Base-by-base conservation (phyloP, 192 early-diverging fungal species). In the Coemansia reversa region DNA sequence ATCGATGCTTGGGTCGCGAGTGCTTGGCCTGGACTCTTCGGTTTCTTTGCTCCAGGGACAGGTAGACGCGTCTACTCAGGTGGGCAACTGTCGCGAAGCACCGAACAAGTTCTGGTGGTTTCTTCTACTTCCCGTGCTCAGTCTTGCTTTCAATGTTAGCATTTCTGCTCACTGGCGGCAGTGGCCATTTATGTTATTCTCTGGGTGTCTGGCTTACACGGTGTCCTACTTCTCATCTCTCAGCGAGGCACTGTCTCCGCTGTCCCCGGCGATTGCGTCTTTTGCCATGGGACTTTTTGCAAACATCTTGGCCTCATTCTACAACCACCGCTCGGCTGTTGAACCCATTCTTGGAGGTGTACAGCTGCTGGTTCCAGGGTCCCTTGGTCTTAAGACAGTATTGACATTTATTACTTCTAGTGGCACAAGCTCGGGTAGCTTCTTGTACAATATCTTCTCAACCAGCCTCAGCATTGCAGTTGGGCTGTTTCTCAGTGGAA, bases 321-420 rank as follows among this genome's bases (percentile, higher is more conserved):
- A 87, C 22, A 83, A 88, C 57, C 71, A 74, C 61, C 77, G 86
- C 27, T 84, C 90, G 7, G 91, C 90, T 7, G 86, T 95, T 70
- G 91, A 88, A 30, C 90, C 91, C 12, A 86, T 95, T 35, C 72
- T 95, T 28, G 87, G 88, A 52, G 93, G 93, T 24, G 89, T 95
- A 6, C 72, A 91, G 49, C 72, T 94, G 35, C 77, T 94, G 65
- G 92, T 93, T 0, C 94, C 93, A 6, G 93, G 93, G 50, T 86
- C 84, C 67, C 70, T 94, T n/a, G 91, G 91, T 33, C 85, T 94
- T 16, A 71, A 83, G 42, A 76, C 72, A 4, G 84, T 82, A 18
- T 72, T 92, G 51, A 82, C 86, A 0, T 86, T 92, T 47, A 83
- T 91, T 30, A 83, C 82, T 5, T 72, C 81, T 19, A 82, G 84